Conservation (phyloP, 345 rosid species). For the Alliaria petiolata region DNA sequence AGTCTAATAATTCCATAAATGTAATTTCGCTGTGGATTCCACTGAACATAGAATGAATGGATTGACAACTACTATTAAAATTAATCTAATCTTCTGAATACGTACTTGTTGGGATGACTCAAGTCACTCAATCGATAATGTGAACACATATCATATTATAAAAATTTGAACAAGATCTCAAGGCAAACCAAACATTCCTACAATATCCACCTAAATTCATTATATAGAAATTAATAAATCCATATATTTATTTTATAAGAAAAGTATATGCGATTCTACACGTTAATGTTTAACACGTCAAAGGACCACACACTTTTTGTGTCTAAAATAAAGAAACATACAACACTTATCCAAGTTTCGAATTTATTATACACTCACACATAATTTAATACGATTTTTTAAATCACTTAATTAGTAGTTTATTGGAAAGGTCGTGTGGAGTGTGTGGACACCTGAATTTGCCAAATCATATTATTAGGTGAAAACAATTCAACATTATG, state of each 20-base stretch:
- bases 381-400: neutral
- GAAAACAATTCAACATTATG: neutral
- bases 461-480: too few species aligned
- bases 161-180: conserved; percentile 13
- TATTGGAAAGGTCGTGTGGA: neutral
- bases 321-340: conserved; percentile 9
- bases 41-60: too few species aligned
- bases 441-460: neutral
- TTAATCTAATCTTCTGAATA: neutral
- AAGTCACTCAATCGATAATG: neutral
- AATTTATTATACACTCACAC: neutral
- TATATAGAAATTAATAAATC: conserved; percentile 8
- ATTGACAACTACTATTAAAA: too few species aligned
- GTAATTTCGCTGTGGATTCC: too few species aligned
- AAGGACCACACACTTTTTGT: conserved; percentile 21
- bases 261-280: conserved; percentile 6
- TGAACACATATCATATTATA: conserved; percentile 17
- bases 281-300: conserved; percentile 16
- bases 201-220: conserved; percentile 6
- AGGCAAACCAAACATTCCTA: conserved; percentile 34
- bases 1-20: too few species aligned
- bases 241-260: neutral
- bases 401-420: neutral
- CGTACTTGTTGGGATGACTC: conserved; percentile 15
- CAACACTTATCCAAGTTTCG: conserved; percentile 16